Base-by-base conservation (phyloP, 1,284 basidiomycete genomes). In the Ceratobasidium sp. region DNA sequence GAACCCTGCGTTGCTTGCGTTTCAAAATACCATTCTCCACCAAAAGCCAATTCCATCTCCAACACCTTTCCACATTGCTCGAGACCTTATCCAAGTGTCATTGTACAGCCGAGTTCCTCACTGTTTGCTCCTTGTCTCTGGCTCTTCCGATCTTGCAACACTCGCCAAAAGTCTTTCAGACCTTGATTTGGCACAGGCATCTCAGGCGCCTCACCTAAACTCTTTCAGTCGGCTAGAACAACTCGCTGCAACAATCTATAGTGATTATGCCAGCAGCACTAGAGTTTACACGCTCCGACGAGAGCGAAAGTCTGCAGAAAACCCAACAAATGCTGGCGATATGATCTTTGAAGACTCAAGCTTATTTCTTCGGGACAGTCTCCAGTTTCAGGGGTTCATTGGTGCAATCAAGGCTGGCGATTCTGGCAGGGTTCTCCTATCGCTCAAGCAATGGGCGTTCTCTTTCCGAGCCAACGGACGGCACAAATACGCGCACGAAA, bases 401-500 rank as follows among this genome's bases (percentile, higher is more conserved):
- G 80, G 82, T 74, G 80, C 81, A 0, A 78, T 84, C 54, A 82
- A 82, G 50, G 57, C 73, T 8, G 82, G 82, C 1, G 81, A 82
- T 62, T 82, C 81, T 0, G 82, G 82, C 0, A 75, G 80, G 0
- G 75, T 83, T 13, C n/a, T 82, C 11, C 35, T 79, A 1, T 75
- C 81, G 0, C 74, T 84, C 0, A 84, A 84, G 74, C 57, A 78
- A 1, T 80, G 79, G 75, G 79, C 80, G 0, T 73, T 81, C 1
- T 77, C 77, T n/a, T 84, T 77, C 72, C 80, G 80, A 4, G 81
- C 80, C 0, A 81, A 76, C 54, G 82, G 82, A 0, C 79, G 79
- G 0, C 74, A 78, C 0, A 84, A 84, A 75, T 84, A 85, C 72
- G 83, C 83, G 0, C 76, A 83, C 44, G 81, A 84, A 75, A 80